Evolutionary conservation across 208 protist species (phyloP), one percentile per base, ranked within the genome.

Genomic region (Leishmania braziliensis): DNA sequence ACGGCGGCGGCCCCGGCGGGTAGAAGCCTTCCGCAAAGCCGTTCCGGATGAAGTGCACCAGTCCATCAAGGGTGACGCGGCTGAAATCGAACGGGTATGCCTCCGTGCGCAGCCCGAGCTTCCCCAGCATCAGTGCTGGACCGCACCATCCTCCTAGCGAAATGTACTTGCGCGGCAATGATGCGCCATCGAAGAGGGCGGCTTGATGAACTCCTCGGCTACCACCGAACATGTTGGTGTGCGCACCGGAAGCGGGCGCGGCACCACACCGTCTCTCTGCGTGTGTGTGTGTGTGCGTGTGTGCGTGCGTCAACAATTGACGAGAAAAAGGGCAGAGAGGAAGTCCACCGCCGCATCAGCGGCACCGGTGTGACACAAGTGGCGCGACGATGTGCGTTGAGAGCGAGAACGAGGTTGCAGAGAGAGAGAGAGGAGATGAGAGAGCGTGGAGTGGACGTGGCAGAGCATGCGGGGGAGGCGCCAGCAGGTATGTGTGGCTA

Each of bases 1-100:
- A 96, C 20, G 93, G 93, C 53, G 85, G 84, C 62, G 80, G 84
- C 2, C 88, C 93, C 10, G 91, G 86, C 14, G 91, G 91, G 81
- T 92, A 94, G 81, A 96, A 96, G 23, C 88, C 89, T 4, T 92
- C 79, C 1, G 79, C 76, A 75, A 96, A 96, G 23, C 93, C 90
- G 29, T 92, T 74, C 0, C 56, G 39, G 29, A 94, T 85, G 75
- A 93, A 94, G 75, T 96, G 87, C 2, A 95, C 54, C 39, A 95
- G 78, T 14, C 93, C 90, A 75, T 96, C 93, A 0, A 93, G 75
- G 5, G 91, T 96, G 72, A 83, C 83, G 20, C 90, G 89, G 78
- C 89, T 91, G 86, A 96, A 96, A 86, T 94, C 91, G 77, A 96
- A 91, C 23, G 90, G 90, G 69, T 91, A 96, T 3, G 91, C 86